Evolutionary conservation across 2,329 filamentous ascomycete species (phyloP), one percentile per base, ranked within the genome.

Genomic region (Hawksworthiomyces lignivorus): DNA sequence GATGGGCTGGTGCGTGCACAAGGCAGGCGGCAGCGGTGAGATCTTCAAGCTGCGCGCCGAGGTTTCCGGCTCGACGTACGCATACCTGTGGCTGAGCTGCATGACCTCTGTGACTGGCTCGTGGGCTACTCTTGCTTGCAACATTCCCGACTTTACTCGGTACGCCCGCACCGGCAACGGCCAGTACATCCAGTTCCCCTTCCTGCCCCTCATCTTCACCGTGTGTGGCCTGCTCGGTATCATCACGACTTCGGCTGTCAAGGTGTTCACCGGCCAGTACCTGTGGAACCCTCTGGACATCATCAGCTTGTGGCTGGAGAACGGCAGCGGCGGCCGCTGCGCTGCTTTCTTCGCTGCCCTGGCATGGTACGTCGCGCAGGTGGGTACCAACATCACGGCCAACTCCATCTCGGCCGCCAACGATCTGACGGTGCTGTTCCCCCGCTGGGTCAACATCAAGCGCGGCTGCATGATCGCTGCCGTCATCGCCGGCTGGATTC

Each of bases 1-100:
- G 18, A 64, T 83, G 52, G 72, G 77, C 34, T 83, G 78, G 77
- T 72, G 72, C 4, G 69, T 82, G 45, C 68, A 71, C 5, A 73
- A 74, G 38, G 71, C 73, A 4, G 70, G 72, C 17, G 71, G 70
- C n/a, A 65, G 71, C 12, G 62, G 62, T 18, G 58, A 61, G 19
- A 60, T 65, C 26, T 64, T 62, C 33, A 46, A 52, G n/a, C 55
- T 58, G 22, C 45, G 40, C 10, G 55, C 62, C 30, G 54, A 54
- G 2, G 56, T 54, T 7, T 45, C 39, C 15, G 73, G 73, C 0
- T 64, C 64, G 15, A 59, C 64, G 28, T 77, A 77, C 48, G 68
- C 67, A 34, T 53, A 30, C 26, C 33, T 43, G 5, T 75, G 72
- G 55, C 56, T 63, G 7, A 55, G 54, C 22, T 59, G 56, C 75